Percentiles rank a stretch among this genome's conserved stretches.
These are phyloP conservation scores for Xylaria flabelliformis DNA, from an alignment of 495 filamentous ascomycete species.

Conservation along the genomic window DNA sequence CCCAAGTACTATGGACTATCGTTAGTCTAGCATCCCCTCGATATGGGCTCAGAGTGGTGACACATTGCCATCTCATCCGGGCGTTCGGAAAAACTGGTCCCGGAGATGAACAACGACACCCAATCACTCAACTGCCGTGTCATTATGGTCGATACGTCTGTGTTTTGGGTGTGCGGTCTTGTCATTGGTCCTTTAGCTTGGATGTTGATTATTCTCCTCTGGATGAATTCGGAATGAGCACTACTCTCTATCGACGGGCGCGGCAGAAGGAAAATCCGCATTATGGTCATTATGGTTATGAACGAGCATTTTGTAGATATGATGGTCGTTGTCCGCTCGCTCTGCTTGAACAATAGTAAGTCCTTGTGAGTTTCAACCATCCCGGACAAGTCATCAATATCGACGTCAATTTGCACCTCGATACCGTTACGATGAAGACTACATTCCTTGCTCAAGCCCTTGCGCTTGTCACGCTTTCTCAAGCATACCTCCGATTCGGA, in stretches of 20 bases:
- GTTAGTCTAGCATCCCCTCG: background rate
- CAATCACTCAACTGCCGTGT: conserved; percentile 29
- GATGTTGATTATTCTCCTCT: conserved; percentile 28
- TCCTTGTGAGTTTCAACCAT: conserved; percentile 16
- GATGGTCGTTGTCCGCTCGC: conserved; percentile 18
- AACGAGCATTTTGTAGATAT: conserved; percentile 23
- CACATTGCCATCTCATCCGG: conserved; percentile 23
- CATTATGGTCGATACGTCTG: conserved; percentile 13
- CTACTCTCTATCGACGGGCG: conserved; percentile 22
- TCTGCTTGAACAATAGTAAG: conserved; percentile 16
- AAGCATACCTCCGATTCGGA: conserved; percentile 45
- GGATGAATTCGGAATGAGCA: conserved; percentile 26
- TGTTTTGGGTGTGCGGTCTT: conserved; percentile 19
- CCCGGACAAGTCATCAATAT: conserved; percentile 18
- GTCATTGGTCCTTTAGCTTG: conserved; percentile 21
- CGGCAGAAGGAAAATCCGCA: conserved; percentile 31
- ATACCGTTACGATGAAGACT: conserved; percentile 41
- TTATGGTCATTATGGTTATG: conserved; percentile 24
- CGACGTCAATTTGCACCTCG: conserved; percentile 21
- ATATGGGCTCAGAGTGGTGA: conserved; percentile 12
- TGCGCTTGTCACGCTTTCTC: conserved; percentile 36
- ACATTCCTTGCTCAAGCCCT: conserved; percentile 37
- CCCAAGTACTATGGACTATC: conserved; percentile 8
- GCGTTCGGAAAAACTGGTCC: conserved; percentile 21
- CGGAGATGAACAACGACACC: conserved; percentile 18